Base-by-base conservation (phyloP, 2,329 filamentous ascomycete species). In the Sporothrix mexicana region DNA sequence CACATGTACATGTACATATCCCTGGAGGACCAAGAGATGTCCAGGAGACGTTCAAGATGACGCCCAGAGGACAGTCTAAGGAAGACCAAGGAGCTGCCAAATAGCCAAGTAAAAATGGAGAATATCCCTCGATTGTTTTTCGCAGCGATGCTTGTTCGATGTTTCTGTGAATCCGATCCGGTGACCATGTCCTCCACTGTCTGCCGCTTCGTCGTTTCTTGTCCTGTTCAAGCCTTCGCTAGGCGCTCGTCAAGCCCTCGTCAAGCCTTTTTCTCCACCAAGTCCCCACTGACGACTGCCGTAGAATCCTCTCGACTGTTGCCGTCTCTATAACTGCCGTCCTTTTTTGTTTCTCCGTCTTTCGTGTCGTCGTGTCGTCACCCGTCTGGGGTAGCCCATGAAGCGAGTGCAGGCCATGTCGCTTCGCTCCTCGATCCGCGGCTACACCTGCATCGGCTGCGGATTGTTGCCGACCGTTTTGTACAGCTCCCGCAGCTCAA, bases 401-500 rank as follows among this genome's bases (percentile, higher is more conserved):
- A 3, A 2, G 5, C 30, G 30, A 30, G 30, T 2, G 30, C 7
- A 36, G 30, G 2, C 30, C 30, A 36, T 53, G 51, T 53, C 17
- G 17, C 20, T n/a, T 59, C 15, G 25, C 55, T 20, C 30, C 55
- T 36, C 36, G 20, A 13, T 43, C 61, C 36, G 10, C 17, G 6
- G 1, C 83, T 79, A 84, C 1, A 79, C 75, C 0, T 80, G 79
- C 53, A 81, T 68, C 7, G 82, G 80, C 72, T 82, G 82, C 0
- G 81, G 82, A 57, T 88, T 87, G 75, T 91, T 91, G 1, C 88
- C 88, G 0, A 91, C 87, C 1, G 85, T 87, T 80, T 90, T 90
- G 80, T 91, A 91, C 68, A 90, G 80, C 72, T 91, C 89, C 62
- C 89, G 83, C 76, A 91, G 81, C 83, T 91, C 89, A 79, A 91